Conservation (phyloP, 495 filamentous ascomycete species). For the Eremomyces bilateralis region DNA sequence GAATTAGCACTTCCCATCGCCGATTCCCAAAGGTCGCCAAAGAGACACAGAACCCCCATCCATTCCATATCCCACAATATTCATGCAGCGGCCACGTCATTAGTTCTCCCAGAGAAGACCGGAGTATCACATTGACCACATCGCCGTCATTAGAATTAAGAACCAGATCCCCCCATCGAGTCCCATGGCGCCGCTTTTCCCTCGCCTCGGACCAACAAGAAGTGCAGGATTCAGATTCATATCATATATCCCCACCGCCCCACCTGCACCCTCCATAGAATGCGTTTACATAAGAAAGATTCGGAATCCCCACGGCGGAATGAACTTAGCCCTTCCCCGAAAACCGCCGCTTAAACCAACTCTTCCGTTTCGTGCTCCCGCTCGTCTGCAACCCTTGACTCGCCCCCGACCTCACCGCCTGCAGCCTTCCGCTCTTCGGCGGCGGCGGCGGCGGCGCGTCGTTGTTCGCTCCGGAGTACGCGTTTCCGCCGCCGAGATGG, state of each 20-base stretch:
- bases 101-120: no score
- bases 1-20: no score
- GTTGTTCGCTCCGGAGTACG: conserved; percentile 3
- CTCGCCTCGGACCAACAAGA: background rate
- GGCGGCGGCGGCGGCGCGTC: background rate
- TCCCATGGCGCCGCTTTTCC: background rate
- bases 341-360: conserved; percentile 70
- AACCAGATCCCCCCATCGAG: background rate
- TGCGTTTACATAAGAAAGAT: background rate
- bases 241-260: background rate
- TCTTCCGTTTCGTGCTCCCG: conserved; percentile 51
- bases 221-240: background rate
- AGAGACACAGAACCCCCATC: no score
- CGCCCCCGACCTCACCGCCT: background rate
- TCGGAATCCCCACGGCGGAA: background rate
- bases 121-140: no score
- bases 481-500: conserved; percentile 3
- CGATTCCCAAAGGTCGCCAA: no score
- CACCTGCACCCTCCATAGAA: no score
- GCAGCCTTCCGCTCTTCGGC: conserved; percentile 3
- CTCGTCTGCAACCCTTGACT: conserved; percentile 1
- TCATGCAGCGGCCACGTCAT: no score
- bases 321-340: conserved; percentile 32
- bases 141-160: no score
- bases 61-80: no score